Conservation (phyloP, 1,284 basidiomycete species). For the Papiliotrema nemorosa region DNA sequence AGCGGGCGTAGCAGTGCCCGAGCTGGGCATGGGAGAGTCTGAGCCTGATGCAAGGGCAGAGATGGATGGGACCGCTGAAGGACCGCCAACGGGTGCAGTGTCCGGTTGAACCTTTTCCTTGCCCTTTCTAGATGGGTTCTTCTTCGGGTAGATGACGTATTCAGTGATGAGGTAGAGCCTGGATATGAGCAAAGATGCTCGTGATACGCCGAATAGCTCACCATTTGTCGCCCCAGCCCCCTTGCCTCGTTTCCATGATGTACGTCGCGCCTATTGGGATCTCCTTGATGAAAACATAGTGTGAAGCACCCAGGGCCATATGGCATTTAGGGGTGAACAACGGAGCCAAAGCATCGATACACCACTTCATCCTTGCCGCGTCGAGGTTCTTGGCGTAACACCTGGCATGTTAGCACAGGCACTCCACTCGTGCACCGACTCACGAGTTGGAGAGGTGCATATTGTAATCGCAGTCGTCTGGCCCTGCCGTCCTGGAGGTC, state of each 20-base stretch:
- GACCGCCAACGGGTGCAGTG: conserved; percentile 4
- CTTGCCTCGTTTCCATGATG: conserved; percentile 64
- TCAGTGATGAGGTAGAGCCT: conserved; percentile 64
- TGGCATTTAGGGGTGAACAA: conserved; percentile 64
- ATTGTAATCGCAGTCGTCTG: conserved; percentile 50
- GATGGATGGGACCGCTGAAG: neutral
- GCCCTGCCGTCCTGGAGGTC: conserved; percentile 30
- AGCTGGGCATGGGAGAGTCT: conserved; percentile 5
- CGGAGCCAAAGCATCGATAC: conserved; percentile 58
- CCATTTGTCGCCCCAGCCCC: conserved; percentile 83
- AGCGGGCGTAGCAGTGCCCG: conserved; percentile 6
- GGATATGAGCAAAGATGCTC: neutral
- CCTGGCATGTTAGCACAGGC: conserved; percentile 6
- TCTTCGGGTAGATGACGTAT: conserved; percentile 62
- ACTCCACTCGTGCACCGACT: conserved; percentile 4
- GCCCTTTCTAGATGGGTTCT: conserved; percentile 16
- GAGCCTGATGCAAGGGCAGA: conserved; percentile 22
- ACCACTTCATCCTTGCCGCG: conserved; percentile 53
- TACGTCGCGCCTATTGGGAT: conserved; percentile 69
- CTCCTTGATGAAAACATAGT: conserved; percentile 72
- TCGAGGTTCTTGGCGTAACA: conserved; percentile 54
- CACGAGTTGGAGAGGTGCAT: conserved; percentile 47
- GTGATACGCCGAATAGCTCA: conserved; percentile 45
- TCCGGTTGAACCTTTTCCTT: neutral
- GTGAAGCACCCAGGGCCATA: conserved; percentile 67